A percentile compares a stretch with the other conserved stretches of the same genome.
Conservation (phyloP, 192 early-diverging fungal genomes). For the Podochytrium sp. region DNA sequence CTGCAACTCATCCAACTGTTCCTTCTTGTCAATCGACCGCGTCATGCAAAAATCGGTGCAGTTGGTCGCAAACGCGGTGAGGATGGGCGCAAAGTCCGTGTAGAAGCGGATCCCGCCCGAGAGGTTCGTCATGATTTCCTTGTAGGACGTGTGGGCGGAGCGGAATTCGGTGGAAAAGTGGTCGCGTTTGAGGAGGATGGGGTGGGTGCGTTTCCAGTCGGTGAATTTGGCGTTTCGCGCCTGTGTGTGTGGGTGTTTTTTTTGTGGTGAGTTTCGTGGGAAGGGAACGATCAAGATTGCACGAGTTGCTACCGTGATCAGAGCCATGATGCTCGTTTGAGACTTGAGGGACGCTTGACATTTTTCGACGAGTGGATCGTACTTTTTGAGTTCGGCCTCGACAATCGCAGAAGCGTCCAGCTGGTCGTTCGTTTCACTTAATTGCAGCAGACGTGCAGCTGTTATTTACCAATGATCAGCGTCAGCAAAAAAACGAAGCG, state of each 20-base stretch:
- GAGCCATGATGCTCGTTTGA: conserved; percentile 10
- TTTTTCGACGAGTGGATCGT: neutral
- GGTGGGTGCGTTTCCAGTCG: conserved; percentile 7
- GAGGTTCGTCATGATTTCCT: conserved; percentile 25
- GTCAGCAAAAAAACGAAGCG: neutral
- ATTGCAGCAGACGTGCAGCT: neutral
- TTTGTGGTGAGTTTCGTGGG: no score
- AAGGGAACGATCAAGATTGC: no score
- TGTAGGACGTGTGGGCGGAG: neutral
- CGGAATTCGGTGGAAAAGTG: neutral
- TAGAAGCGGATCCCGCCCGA: conserved; percentile 1
- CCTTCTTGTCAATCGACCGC: conserved; percentile 19
- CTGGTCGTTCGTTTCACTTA: neutral
- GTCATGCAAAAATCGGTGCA: conserved; percentile 27
- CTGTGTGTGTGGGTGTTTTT: no score
- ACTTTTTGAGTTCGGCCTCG: neutral
- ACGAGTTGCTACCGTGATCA: no score
- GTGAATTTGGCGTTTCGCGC: neutral
- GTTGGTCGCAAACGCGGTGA: neutral
- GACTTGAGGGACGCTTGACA: conserved; percentile 8
- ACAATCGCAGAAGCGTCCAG: neutral
- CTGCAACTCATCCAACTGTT: conserved; percentile 9
- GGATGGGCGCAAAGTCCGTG: conserved; percentile 4
- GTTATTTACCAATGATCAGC: neutral
- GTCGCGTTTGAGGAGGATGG: neutral